A percentile compares a stretch with the other conserved stretches of the same genome.
Conservation (phyloP, 2,329 filamentous ascomycete genomes). For the Hymenoscyphus albidus region DNA sequence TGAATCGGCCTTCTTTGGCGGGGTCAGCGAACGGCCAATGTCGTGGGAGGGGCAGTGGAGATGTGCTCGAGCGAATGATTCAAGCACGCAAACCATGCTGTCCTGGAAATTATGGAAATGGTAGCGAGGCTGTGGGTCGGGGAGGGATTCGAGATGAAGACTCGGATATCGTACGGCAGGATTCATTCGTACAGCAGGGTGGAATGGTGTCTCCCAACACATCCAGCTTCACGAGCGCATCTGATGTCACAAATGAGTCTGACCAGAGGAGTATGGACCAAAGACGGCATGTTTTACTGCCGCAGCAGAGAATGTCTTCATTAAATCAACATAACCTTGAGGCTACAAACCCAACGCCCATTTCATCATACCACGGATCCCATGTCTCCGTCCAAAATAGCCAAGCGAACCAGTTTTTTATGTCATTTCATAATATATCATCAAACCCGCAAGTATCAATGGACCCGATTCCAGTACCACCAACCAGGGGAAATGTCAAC, state of each 20-base stretch:
- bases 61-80: neutral
- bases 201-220: neutral
- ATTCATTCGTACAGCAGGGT: neutral
- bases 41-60: conserved; percentile 4
- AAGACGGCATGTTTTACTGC: neutral
- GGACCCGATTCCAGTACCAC: neutral
- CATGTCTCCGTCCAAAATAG: neutral
- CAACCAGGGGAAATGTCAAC: conserved; percentile 26
- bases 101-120: neutral
- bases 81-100: neutral
- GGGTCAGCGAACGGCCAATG: conserved; percentile 13
- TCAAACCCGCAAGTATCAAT: neutral
- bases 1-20: conserved; percentile 18
- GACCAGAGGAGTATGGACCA: neutral
- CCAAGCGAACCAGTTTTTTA: neutral
- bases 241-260: neutral
- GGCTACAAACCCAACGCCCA: neutral
- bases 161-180: neutral
- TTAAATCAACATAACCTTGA: neutral
- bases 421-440: neutral
- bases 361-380: neutral
- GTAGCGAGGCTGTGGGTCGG: neutral
- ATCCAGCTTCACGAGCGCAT: neutral
- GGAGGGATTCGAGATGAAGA: neutral
- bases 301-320: neutral